These are phyloP conservation scores for Cladosporium sp. DNA, from an alignment of 2,329 filamentous ascomycete species.

Conservation along the genomic window DNA sequence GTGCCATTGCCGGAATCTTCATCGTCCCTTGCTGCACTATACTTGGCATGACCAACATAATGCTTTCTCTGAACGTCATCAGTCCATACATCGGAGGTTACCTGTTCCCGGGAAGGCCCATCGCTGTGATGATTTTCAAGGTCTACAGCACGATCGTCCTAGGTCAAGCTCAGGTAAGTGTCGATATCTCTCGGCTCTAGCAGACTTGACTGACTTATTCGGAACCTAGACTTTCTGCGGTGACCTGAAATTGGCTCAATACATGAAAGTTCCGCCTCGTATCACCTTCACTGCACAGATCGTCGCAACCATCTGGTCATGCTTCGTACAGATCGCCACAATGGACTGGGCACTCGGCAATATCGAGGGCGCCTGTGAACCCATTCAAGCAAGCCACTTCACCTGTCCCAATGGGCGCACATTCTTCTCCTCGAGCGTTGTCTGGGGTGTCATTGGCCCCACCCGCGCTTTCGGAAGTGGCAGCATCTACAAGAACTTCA, in stretches of 20 bases:
- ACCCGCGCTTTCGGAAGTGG: slow-evolving; percentile 73
- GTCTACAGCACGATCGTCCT: slow-evolving; percentile 68
- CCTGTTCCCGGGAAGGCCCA: slow-evolving; percentile 77
- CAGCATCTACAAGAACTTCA: slow-evolving; percentile 69
- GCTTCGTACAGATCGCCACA: slow-evolving; percentile 74
- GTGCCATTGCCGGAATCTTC: slow-evolving; percentile 71
- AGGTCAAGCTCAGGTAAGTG: slow-evolving; percentile 59
- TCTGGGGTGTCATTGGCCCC: slow-evolving; percentile 83
- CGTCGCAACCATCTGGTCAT: slow-evolving; percentile 69
- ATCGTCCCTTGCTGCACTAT: slow-evolving; percentile 90
- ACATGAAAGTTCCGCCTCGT: slow-evolving; percentile 82
- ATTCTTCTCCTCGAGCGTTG: slow-evolving; percentile 84
- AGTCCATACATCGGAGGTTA: slow-evolving; percentile 65
- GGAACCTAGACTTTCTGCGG: slow-evolving; percentile 64
- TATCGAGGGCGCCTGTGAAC: slow-evolving; percentile 72
- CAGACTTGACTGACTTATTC: too few relatives aligned
- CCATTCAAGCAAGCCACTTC: slow-evolving; percentile 78
- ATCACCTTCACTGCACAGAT: slow-evolving; percentile 76
- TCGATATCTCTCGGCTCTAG: too few relatives aligned
- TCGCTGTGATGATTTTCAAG: slow-evolving; percentile 91
- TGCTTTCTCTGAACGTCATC: slow-evolving; percentile 21
- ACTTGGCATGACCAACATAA: slow-evolving; percentile 76
- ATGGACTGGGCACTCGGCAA: slow-evolving; percentile 87
- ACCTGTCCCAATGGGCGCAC: slow-evolving; percentile 83
- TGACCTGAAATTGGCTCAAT: slow-evolving; percentile 81